phyloP scores from a whole-genome alignment of 805 yeast species.

The Pichia eremophila region DNA sequence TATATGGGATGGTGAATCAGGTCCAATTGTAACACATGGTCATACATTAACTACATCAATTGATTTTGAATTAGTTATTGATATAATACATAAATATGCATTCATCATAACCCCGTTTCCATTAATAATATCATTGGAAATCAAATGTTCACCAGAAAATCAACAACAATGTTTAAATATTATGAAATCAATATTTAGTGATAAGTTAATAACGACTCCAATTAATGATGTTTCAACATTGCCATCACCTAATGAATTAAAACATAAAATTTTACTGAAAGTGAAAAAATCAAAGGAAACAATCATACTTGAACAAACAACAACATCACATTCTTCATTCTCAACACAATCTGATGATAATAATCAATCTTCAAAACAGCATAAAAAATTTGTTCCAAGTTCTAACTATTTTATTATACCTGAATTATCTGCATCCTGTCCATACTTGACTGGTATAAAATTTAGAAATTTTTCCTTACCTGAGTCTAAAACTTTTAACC shows the following conservation, averaged over 20 bases:
- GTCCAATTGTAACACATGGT: slow-evolving; percentile 90
- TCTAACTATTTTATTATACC: slow-evolving; percentile 23
- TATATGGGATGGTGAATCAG: slow-evolving; percentile 71
- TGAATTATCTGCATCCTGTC: slow-evolving; percentile 52
- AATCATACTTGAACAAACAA: slow-evolving; percentile 5
- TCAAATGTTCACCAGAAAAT: slow-evolving; percentile 61
- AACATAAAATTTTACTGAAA: slow-evolving; percentile 65
- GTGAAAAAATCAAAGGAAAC: slow-evolving; percentile 45
- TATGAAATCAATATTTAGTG: slow-evolving; percentile 51
- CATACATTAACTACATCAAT: slow-evolving; percentile 71
- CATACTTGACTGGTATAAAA: slow-evolving; percentile 66
- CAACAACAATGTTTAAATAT: slow-evolving; percentile 52
- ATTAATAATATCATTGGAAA: slow-evolving; percentile 74
- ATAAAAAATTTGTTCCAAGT: slow-evolving; percentile 16
- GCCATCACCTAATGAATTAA: slow-evolving; percentile 69
- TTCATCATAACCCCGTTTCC: slow-evolving; percentile 86
- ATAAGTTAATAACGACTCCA: slow-evolving; percentile 37
- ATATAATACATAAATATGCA: slow-evolving; percentile 72
- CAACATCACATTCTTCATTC: slow-evolving; percentile 18
- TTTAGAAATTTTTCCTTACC: slow-evolving; percentile 79
- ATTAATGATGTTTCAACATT: slow-evolving; percentile 24
- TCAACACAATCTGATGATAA: slow-evolving; percentile 21
- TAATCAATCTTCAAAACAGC: slow-evolving; percentile 3
- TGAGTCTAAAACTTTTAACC: slow-evolving; percentile 71
- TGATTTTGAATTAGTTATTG: slow-evolving; percentile 57